Percentiles rank a stretch among this genome's conserved stretches.
These are phyloP conservation scores for Pichia insulana DNA, from an alignment of 805 yeast species.

Conservation along the genomic window DNA sequence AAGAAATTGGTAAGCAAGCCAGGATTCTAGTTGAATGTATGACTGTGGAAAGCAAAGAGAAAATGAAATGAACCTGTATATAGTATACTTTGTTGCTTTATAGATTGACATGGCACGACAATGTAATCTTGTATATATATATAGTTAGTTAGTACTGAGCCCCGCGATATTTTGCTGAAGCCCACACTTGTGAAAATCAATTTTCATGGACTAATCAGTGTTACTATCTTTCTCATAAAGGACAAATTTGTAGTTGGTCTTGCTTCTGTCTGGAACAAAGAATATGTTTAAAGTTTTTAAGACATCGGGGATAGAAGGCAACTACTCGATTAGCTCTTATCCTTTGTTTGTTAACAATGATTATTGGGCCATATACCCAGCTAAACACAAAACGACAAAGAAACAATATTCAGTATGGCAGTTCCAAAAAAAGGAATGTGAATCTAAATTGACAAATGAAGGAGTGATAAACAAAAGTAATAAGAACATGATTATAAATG, in stretches of 20 bases:
- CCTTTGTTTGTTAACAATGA: conserved; percentile 61
- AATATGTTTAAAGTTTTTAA: conserved; percentile 46
- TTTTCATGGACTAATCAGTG: too few relatives aligned
- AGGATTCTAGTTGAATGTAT: conserved; percentile 67
- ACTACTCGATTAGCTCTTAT: conserved; percentile 60
- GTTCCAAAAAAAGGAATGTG: conserved; percentile 73
- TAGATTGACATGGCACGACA: background rate
- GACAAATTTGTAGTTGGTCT: too few relatives aligned
- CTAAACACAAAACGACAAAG: conserved; percentile 58
- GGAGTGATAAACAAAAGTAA: conserved; percentile 43
- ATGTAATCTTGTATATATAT: too few relatives aligned
- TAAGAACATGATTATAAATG: conserved; percentile 43
- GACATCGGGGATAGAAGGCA: conserved; percentile 52
- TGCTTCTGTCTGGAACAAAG: background rate
- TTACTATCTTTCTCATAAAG: too few relatives aligned
- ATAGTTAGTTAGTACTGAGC: too few relatives aligned
- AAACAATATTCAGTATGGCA: conserved; percentile 73
- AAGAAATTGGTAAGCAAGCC: conserved; percentile 75
- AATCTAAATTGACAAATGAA: conserved; percentile 41
- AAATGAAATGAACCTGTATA: background rate
- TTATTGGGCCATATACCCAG: conserved; percentile 81
- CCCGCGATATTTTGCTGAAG: too few relatives aligned
- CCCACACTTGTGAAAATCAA: too few relatives aligned
- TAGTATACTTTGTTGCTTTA: background rate
- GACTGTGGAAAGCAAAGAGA: conserved; percentile 21